Conservation (phyloP, 1,284 basidiomycete species). For the Waitea zeae region DNA sequence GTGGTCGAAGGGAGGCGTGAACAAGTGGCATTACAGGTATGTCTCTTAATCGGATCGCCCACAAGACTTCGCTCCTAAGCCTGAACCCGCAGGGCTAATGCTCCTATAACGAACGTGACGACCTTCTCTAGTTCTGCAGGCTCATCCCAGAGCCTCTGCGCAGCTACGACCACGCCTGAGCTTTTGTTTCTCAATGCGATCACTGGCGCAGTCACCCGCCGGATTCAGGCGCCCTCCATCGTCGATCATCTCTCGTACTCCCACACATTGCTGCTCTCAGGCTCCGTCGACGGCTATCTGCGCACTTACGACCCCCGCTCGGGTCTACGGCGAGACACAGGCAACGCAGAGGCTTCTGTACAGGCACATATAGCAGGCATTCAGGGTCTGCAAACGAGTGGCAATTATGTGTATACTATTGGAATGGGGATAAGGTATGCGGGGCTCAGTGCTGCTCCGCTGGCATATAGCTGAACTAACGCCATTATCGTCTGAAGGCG, state of each 20-base stretch:
- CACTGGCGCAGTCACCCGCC: constrained; percentile 52
- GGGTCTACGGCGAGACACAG: constrained; percentile 29
- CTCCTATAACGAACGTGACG: constrained; percentile 26
- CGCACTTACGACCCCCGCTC: constrained; percentile 74
- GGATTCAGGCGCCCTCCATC: constrained; percentile 34
- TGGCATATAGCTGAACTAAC: constrained; percentile 36
- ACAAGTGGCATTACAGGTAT: constrained; percentile 62
- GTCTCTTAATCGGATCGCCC: constrained; percentile 8
- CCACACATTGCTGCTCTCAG: constrained; percentile 52
- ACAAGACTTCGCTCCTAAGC: neutral
- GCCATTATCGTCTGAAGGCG: constrained; percentile 28
- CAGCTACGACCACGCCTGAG: constrained; percentile 45
- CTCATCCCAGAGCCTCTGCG: constrained; percentile 38
- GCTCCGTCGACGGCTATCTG: constrained; percentile 70
- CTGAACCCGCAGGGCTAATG: constrained; percentile 9
- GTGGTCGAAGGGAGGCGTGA: constrained; percentile 69
- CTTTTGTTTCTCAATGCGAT: constrained; percentile 59
- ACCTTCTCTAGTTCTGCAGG: constrained; percentile 39
- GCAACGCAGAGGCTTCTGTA: constrained; percentile 27
- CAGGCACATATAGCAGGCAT: constrained; percentile 72
- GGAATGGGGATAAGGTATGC: too few relatives aligned
- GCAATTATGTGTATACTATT: constrained; percentile 71
- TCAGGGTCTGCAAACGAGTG: constrained; percentile 66
- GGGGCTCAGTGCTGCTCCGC: too few relatives aligned
- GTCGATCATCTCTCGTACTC: constrained; percentile 51